Base-by-base conservation (phyloP, 306 rosid genomes). In the Biancaea sappan region DNA sequence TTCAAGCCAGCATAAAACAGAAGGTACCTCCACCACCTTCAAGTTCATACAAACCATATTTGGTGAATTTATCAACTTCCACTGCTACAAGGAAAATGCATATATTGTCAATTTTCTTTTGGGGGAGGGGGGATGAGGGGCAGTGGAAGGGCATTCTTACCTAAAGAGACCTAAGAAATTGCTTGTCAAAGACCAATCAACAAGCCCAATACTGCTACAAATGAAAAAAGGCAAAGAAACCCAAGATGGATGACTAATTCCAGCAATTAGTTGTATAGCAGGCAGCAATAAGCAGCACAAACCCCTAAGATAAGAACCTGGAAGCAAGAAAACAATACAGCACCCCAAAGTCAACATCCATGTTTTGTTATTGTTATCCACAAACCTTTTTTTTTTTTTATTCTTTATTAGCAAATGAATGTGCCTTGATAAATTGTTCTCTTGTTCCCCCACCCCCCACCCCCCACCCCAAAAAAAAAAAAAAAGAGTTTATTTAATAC, bases 1-100 rank as follows among this genome's bases (percentile, higher is more conserved):
- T 82, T 91, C 87, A 89, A 80, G 83, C 96, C 96, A 58, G 92
- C 97, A 74, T 89, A 91, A 60, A 83, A 77, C 40, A 87, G 84
- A 82, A 93, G 89, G 81, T 81, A 86, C 86, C 86, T 82, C 97
- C 93, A 91, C 98, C 97, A 89, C 86, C 98, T 93, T 86, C 92
- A 86, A 81, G 66, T 79, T 75, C 84, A 81, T 67, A 80, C 40
- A 43, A 74, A 37, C 32, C 21, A 69, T 38, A 62, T 56, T 29
- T 18, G n/a, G 40, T 52, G 70, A 68, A 78, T 61, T 25, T 52
- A 26, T 61, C 47, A 68, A 68, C 65, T 53, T 60, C 25, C 31
- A 82, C 32, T 29, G 57, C 57, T 40, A 5, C 28, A 52, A 50
- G 14, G 66, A 72, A 58, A 67, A 43, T n/a, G 14, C 22, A 52